Evolutionary conservation across 2,329 filamentous ascomycete genomes (phyloP), one percentile per base, ranked within the genome.

Genomic region (Thelonectria olida): DNA sequence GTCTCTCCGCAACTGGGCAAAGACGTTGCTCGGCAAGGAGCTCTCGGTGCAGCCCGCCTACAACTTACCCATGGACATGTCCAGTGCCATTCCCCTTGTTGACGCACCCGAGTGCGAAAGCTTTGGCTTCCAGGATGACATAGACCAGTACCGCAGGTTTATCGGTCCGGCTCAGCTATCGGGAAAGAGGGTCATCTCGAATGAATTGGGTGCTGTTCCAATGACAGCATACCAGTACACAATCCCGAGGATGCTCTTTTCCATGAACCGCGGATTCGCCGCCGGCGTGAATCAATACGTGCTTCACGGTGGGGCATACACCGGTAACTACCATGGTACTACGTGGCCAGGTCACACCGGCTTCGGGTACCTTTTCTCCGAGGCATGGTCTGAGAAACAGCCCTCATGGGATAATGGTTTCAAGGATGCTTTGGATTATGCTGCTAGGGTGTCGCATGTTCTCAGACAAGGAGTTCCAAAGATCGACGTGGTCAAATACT

Each of bases 261-360:
- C 41, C 2, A 19, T 38, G 2, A 58, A 58, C 10, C 34, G 53
- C 4, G 59, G 20, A 2, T 44, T 62, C 9, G 48, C 15, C 12
- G 49, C 28, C 3, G 54, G 54, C 15, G 20, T 62, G 5, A 58
- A 54, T 19, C 53, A 50, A 25, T 27, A 17, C 7, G 49, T 62
- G 15, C 17, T 62, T 17, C 59, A 62, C 9, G 59, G 59, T 4
- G 19, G 38, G 10, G 19, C 42, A 2, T 62, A 42, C 13, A 28
- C 39, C 4, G 54, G 54, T 6, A 49, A 25, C 15, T 62, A 58
- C 23, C 45, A 42, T n/a, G 25, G 5, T n/a, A 58, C 54, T 2
- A 58, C 59, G 2, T 62, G 59, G 59, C 59, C 59, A 1, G 59
- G 59, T 2, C 41, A 58, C 20, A 41, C 38, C 2, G 17, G 28